Evolutionary conservation across 768 basidiomycete genomes (phyloP).

Genomic region (Artomyces pyxidatus): DNA sequence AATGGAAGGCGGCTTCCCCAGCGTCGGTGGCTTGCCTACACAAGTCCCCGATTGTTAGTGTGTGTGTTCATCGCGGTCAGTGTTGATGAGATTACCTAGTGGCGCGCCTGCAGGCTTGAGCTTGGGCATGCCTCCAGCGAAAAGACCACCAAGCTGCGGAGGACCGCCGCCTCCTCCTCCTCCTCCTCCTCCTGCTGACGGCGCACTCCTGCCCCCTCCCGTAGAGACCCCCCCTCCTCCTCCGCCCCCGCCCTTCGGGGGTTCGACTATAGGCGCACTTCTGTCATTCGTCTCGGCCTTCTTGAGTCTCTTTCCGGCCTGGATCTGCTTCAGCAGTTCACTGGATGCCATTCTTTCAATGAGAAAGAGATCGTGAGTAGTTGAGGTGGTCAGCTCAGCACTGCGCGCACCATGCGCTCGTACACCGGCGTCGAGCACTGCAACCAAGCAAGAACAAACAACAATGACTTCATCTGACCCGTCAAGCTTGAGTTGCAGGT

Average conservation of each 20-base stretch:
- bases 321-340: conserved; percentile 74
- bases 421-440: too few relatives aligned
- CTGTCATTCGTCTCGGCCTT: conserved; percentile 80
- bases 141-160: conserved; percentile 77
- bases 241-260: conserved; percentile 27
- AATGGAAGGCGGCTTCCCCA: conserved; percentile 61
- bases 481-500: too few relatives aligned
- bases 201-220: not conserved
- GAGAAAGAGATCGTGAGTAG: too few relatives aligned
- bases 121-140: conserved; percentile 90
- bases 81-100: conserved; percentile 3
- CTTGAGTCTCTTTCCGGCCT: conserved; percentile 74
- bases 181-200: conserved; percentile 30
- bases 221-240: conserved; percentile 18
- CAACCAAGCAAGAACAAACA: too few relatives aligned
- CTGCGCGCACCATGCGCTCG: too few relatives aligned
- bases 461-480: too few relatives aligned
- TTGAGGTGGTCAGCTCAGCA: too few relatives aligned
- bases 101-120: conserved; percentile 73
- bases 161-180: conserved; percentile 44
- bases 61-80: too few relatives aligned
- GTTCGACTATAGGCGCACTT: conserved; percentile 57
- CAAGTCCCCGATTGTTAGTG: too few relatives aligned
- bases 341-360: conserved; percentile 63
- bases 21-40: conserved; percentile 50